Conservation (phyloP, 108 stramenopile genomes). For the Cyclotella atomus region DNA sequence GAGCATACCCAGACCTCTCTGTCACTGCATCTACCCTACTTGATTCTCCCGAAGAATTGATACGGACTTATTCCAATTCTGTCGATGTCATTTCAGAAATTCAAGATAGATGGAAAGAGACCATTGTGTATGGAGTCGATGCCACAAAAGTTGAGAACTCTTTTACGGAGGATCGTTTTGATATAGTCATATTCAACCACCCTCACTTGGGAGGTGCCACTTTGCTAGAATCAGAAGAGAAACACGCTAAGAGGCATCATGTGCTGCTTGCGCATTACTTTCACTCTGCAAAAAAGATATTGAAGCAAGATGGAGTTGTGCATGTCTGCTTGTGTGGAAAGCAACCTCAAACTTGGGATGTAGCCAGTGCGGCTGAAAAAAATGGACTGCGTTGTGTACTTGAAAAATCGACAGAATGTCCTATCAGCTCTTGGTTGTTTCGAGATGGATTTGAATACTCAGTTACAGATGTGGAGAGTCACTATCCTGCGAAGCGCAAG, state of each 20-base stretch:
- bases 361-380: conserved; percentile 44
- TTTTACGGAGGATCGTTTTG: conserved; percentile 38
- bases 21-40: conserved; percentile 62
- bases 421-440: conserved; percentile 50
- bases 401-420: conserved; percentile 37
- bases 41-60: conserved; percentile 37
- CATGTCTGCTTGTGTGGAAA: conserved; percentile 69
- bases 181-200: conserved; percentile 73
- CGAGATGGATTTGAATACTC: conserved; percentile 1
- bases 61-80: conserved; percentile 45
- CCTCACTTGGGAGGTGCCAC: conserved; percentile 67
- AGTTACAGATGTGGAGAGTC: conserved; percentile 26
- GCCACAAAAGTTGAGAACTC: conserved; percentile 61
- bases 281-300: conserved; percentile 49
- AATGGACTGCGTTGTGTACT: conserved; percentile 32
- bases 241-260: conserved; percentile 54
- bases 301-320: conserved; percentile 39
- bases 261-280: conserved; percentile 66
- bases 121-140: conserved; percentile 56
- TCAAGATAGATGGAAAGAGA: conserved; percentile 24
- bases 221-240: conserved; percentile 32
- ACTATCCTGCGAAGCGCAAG: conserved; percentile 58
- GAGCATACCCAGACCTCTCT: conserved; percentile 56
- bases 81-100: conserved; percentile 47
- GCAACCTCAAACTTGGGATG: conserved; percentile 66